Conservation (phyloP, 2,329 filamentous ascomycete genomes). For the Cryphonectria carpinicola region DNA sequence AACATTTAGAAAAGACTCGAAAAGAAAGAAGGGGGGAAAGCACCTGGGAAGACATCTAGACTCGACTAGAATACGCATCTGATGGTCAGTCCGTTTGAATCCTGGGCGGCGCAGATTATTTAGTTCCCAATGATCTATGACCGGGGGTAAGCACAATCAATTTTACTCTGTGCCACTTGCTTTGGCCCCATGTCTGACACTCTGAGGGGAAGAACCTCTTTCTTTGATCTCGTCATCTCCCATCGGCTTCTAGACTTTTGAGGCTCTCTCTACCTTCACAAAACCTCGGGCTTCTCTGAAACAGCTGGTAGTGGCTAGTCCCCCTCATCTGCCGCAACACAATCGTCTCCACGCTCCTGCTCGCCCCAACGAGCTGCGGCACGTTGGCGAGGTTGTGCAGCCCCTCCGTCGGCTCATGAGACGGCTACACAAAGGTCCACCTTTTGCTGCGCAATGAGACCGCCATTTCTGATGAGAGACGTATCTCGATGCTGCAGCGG, state of each 20-base stretch:
- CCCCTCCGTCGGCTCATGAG: conserved; percentile 50
- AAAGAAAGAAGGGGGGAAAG: neutral
- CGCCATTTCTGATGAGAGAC: conserved; percentile 44
- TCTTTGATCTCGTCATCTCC: conserved; percentile 16
- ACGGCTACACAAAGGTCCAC: conserved; percentile 47
- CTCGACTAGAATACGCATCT: neutral
- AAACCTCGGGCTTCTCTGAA: conserved; percentile 3
- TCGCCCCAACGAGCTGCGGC: conserved; percentile 20
- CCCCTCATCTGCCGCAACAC: conserved; percentile 15
- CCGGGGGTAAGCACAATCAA: neutral
- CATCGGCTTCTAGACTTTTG: conserved; percentile 12
- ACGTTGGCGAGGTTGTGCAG: conserved; percentile 41
- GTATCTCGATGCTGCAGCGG: conserved; percentile 49
- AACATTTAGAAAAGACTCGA: neutral
- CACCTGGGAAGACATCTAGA: neutral
- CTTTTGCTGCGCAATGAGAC: conserved; percentile 40
- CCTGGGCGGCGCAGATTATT: neutral
- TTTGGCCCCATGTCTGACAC: neutral
- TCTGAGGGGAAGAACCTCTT: neutral
- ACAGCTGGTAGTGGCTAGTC: conserved; percentile 8
- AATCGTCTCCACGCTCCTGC: conserved; percentile 13
- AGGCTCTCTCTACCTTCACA: conserved; percentile 4
- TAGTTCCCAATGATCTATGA: neutral
- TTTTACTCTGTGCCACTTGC: neutral
- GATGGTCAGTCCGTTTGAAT: neutral